Evolutionary conservation across 495 filamentous ascomycete genomes (phyloP).

Genomic region (Xylona heveae): DNA sequence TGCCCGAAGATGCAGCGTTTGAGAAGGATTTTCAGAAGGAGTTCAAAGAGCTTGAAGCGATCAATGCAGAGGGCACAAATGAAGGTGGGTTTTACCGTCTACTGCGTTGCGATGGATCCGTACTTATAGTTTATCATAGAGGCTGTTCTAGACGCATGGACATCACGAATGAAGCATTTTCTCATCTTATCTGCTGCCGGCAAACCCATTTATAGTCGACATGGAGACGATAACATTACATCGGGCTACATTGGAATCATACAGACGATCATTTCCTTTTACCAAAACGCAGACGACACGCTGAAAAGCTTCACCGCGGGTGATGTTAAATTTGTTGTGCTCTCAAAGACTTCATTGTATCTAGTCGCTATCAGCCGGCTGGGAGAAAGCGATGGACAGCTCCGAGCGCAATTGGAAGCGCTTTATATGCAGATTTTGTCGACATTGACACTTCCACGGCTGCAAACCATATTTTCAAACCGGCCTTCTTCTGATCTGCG

Average conservation of each 20-base stretch:
- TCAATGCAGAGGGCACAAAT: constrained; percentile 35
- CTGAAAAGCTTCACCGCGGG: constrained; percentile 69
- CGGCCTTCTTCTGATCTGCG: constrained; percentile 82
- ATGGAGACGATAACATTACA: constrained; percentile 74
- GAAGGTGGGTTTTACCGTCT: constrained; percentile 30
- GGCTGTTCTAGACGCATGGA: constrained; percentile 46
- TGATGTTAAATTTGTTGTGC: constrained; percentile 61
- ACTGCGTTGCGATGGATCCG: constrained; percentile 4
- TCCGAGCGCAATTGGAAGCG: constrained; percentile 74
- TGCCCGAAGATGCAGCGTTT: constrained; percentile 28
- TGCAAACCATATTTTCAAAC: constrained; percentile 73
- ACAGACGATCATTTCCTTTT: constrained; percentile 95
- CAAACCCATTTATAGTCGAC: constrained; percentile 93
- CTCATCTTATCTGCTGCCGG: constrained; percentile 88
- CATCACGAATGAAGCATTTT: constrained; percentile 84
- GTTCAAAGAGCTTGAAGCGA: constrained; percentile 55
- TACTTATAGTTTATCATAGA: constrained; percentile 9
- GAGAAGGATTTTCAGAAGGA: constrained; percentile 45
- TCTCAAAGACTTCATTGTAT: constrained; percentile 67
- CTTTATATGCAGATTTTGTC: constrained; percentile 97
- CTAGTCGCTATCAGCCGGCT: constrained; percentile 83
- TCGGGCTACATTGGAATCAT: constrained; percentile 90
- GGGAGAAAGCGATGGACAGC: constrained; percentile 73
- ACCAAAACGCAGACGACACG: constrained; percentile 53
- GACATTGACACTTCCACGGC: constrained; percentile 74